phyloP scores from a whole-genome alignment of 805 yeast species.

The Myxozyma neglecta region DNA sequence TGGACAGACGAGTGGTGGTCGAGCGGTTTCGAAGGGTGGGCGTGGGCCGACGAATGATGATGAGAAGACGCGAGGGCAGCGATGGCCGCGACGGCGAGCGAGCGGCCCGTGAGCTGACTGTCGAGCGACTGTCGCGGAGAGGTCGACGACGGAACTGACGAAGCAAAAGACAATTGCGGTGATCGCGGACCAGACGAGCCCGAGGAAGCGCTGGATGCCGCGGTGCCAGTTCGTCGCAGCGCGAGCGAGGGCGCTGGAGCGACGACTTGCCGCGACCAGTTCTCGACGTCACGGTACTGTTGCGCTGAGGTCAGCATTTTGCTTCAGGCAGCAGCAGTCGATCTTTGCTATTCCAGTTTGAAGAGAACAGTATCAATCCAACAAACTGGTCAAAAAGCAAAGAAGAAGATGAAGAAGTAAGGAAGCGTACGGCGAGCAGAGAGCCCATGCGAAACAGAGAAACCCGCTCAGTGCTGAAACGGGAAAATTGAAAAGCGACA shows the following conservation, averaged over 20 bases:
- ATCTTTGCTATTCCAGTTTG: too few relatives aligned
- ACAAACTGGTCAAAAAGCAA: too few relatives aligned
- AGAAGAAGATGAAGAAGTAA: background rate
- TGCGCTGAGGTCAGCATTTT: background rate
- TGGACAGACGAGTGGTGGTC: background rate
- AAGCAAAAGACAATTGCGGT: background rate
- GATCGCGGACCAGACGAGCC: background rate
- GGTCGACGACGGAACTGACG: background rate
- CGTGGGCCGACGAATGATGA: background rate
- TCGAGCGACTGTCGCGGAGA: slow-evolving; percentile 4
- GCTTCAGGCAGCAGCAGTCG: too few relatives aligned
- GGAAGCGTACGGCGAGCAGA: slow-evolving; percentile 9
- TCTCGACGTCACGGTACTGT: slow-evolving; percentile 26
- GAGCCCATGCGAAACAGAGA: slow-evolving; percentile 1
- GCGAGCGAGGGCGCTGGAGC: slow-evolving; percentile 12
- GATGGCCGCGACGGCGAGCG: background rate
- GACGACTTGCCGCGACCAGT: slow-evolving; percentile 27
- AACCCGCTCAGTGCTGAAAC: background rate
- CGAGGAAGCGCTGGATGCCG: slow-evolving; percentile 4
- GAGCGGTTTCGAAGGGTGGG: background rate
- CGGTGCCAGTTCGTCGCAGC: slow-evolving; percentile 4
- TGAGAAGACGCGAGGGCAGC: slow-evolving; percentile 1
- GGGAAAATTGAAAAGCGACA: background rate
- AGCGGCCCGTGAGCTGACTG: background rate
- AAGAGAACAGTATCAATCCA: too few relatives aligned